Base-by-base conservation (phyloP, 805 yeast species). In the Yamadazyma insecticola region DNA sequence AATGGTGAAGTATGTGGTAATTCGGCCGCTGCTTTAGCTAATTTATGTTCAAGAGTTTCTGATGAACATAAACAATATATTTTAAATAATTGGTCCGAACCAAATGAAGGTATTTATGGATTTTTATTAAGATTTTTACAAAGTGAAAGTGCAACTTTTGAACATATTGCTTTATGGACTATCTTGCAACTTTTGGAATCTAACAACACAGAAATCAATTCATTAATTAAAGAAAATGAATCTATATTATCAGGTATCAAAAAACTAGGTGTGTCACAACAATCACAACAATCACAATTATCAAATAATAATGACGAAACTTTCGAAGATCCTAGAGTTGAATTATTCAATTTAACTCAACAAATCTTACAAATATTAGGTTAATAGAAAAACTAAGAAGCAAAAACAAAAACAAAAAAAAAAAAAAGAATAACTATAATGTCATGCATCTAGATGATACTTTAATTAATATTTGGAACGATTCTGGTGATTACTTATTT, bases 131-230 rank as follows among this genome's bases (percentile, higher is more conserved):
- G 89, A 48, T 92, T 90, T 55, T 67, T 92, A 50, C 78, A 77
- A 40, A 76, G 87, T 49, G 81, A 81, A 24, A 92, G 89, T 55
- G 82, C 95, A 10, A 92, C 97, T 0, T 92, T 92, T 59, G 97
- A 92, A 61, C 98, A 92, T 56, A 92, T 92, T 60, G 96, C 97
- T 1, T 74, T 89, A 39, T 92, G 98, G 98, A 90, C 96, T 26
- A 81, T 89, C 44, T 70, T 90, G 45, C 98, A 92, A 61, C 71
- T 92, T 42, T 72, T 92, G 43, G 98, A 92, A 59, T 79, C 95
- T 39, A 85, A 82, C 47, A 84, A 88, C 51, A 56, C 58, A 32
- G 78, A 78, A 51, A 67, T 82, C 48, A 71, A 69, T 41, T 50
- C 68, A 12, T 58, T 75, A 45, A 74, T 78, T 24, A 76, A 74